Evolutionary conservation across 2,329 filamentous ascomycete genomes (phyloP).

Genomic region (Ploettnerulaceae sp.): DNA sequence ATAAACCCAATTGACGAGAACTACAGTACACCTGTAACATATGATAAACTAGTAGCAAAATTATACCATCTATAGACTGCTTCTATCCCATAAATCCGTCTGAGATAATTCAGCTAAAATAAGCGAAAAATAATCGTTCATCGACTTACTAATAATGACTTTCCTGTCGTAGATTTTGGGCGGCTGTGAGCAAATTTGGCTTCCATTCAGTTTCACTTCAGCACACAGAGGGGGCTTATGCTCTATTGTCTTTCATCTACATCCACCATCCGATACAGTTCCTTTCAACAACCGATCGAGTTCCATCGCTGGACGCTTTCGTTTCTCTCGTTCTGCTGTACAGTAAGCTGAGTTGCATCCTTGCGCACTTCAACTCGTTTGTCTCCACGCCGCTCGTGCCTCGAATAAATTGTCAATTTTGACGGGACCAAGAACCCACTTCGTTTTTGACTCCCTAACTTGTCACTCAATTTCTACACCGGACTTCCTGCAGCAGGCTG

Average conservation of each 20-base stretch:
- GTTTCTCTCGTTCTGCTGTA: slow-evolving; percentile 19
- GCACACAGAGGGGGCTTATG: background rate
- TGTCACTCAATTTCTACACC: slow-evolving; percentile 5
- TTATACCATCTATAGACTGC: too few relatives aligned
- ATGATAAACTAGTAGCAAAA: too few relatives aligned
- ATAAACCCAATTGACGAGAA: too few relatives aligned
- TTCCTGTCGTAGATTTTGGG: background rate
- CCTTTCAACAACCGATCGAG: background rate
- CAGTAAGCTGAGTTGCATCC: too few relatives aligned
- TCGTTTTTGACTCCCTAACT: background rate
- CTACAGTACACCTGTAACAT: too few relatives aligned
- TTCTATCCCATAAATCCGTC: too few relatives aligned
- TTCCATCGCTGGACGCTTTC: slow-evolving; percentile 17
- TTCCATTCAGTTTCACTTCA: slow-evolving; percentile 4
- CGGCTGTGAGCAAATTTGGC: too few relatives aligned
- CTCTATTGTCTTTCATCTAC: background rate
- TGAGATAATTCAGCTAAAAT: too few relatives aligned
- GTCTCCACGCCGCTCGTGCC: background rate
- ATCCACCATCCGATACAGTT: slow-evolving; percentile 2
- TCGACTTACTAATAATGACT: background rate
- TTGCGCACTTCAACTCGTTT: background rate
- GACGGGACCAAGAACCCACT: slow-evolving; percentile 2
- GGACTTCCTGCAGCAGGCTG: slow-evolving; percentile 8
- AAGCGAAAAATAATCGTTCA: too few relatives aligned
- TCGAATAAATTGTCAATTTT: background rate